Evolutionary conservation across 2,329 filamentous ascomycete genomes (phyloP).

Genomic region (Fusarium sp.): DNA sequence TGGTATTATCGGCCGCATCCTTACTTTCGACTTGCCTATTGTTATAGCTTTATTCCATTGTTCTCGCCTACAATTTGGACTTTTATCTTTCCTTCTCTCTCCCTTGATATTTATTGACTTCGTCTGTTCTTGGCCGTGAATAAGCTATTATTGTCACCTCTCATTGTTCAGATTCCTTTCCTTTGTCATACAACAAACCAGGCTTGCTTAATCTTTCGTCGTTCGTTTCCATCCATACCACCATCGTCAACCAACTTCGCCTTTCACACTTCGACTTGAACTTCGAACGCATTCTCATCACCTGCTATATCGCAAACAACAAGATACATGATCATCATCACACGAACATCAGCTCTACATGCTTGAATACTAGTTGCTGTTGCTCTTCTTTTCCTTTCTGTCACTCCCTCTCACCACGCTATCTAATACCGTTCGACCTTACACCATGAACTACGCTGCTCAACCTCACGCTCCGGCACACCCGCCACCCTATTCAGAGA

Average conservation of each 20-base stretch:
- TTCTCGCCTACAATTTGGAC: slow-evolving; percentile 17
- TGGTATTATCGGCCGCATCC: slow-evolving; percentile 39
- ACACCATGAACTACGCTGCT: slow-evolving; percentile 36
- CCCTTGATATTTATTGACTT: slow-evolving; percentile 19
- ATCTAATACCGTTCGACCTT: slow-evolving; percentile 19
- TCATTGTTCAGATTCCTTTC: slow-evolving; percentile 37
- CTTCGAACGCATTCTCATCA: slow-evolving; percentile 16
- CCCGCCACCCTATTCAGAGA: slow-evolving; percentile 37
- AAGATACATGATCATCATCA: slow-evolving; percentile 26
- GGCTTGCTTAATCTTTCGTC: slow-evolving; percentile 24
- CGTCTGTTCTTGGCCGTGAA: slow-evolving; percentile 17
- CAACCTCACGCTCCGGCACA: slow-evolving; percentile 29
- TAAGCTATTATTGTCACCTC: slow-evolving; percentile 24
- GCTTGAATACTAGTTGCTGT: slow-evolving; percentile 26
- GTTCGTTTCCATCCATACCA: slow-evolving; percentile 22
- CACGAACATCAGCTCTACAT: slow-evolving; percentile 22
- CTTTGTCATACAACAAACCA: slow-evolving; percentile 42
- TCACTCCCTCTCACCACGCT: slow-evolving; percentile 5
- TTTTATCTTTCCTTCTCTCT: slow-evolving; percentile 14
- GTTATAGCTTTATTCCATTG: slow-evolving; percentile 19
- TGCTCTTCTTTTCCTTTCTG: slow-evolving; percentile 4
- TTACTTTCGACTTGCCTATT: slow-evolving; percentile 28
- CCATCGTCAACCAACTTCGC: slow-evolving; percentile 20
- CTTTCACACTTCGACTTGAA: slow-evolving; percentile 1
- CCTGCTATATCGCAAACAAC: slow-evolving; percentile 17